Percentiles rank a stretch among this genome's conserved stretches.
Conservation (phyloP, 257 asterid species). For the Solanum pimpinellifolium region DNA sequence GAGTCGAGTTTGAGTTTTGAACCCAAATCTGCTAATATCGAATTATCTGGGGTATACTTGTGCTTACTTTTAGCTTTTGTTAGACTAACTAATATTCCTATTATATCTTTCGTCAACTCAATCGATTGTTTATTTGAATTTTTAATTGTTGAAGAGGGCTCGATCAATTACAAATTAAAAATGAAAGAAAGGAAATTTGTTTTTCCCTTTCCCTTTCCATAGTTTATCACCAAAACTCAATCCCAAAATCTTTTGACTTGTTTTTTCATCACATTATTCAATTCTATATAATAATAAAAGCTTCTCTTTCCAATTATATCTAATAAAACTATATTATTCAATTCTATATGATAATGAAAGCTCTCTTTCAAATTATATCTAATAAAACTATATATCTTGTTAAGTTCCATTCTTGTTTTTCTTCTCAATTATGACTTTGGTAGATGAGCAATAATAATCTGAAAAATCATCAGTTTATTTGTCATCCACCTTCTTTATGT, state of each 20-base stretch:
- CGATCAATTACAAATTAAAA: no score
- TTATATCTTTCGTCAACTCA: neutral
- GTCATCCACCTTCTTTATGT: neutral
- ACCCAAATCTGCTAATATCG: neutral
- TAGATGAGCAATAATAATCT: neutral
- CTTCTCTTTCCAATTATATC: neutral
- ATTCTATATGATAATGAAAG: neutral
- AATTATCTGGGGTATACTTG: neutral
- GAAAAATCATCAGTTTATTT: no score
- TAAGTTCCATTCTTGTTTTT: neutral
- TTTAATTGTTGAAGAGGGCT: no score
- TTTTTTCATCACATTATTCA: neutral
- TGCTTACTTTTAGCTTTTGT: neutral
- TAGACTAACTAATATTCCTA: no score
- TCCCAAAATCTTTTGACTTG: neutral
- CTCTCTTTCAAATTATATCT: neutral
- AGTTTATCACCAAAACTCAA: neutral
- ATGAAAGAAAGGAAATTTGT: no score
- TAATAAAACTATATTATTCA: neutral
- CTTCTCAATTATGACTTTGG: neutral
- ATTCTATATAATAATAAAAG: neutral
- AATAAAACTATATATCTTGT: neutral
- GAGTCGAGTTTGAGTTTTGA: rapidly evolving
- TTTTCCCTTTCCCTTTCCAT: neutral
- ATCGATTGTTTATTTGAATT: no score